phyloP scores from a whole-genome alignment of 2,329 filamentous ascomycete species.

The Juglanconis oblonga region DNA sequence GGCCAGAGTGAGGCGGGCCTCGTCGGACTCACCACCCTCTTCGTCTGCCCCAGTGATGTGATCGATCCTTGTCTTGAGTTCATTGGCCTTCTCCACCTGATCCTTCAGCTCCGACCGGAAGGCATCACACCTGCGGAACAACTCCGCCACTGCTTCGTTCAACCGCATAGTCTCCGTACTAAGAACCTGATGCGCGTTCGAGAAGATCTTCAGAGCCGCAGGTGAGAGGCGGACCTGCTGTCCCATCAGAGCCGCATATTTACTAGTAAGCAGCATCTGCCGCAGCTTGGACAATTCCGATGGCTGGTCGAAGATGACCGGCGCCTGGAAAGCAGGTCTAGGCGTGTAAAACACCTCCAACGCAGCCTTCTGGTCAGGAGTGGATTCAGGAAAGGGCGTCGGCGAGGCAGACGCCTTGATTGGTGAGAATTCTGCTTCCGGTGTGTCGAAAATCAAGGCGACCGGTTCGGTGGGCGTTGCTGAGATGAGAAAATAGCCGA shows the following conservation, averaged over 20 bases:
- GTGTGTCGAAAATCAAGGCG: conserved; percentile 56
- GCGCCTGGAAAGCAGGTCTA: conserved; percentile 64
- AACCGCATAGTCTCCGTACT: conserved; percentile 67
- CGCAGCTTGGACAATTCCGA: conserved; percentile 37
- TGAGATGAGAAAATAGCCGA: conserved; percentile 62
- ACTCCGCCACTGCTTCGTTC: conserved; percentile 66
- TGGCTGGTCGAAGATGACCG: conserved; percentile 52
- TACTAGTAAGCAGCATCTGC: conserved; percentile 55
- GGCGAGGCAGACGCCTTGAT: conserved; percentile 26
- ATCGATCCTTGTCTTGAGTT: conserved; percentile 65
- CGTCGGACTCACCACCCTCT: conserved; percentile 49
- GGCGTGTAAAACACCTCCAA: conserved; percentile 56
- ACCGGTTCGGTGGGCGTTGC: conserved; percentile 57
- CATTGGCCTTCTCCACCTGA: conserved; percentile 64
- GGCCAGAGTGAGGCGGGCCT: conserved; percentile 57
- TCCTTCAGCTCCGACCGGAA: conserved; percentile 65
- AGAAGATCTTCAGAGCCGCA: conserved; percentile 68
- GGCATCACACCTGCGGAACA: conserved; percentile 68
- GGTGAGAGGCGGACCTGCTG: conserved; percentile 69
- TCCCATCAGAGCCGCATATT: conserved; percentile 58
- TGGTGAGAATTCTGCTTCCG: conserved; percentile 45
- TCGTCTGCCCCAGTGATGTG: conserved; percentile 59
- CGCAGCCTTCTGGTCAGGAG: conserved; percentile 29
- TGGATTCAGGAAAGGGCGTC: conserved; percentile 40
- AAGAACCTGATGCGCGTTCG: conserved; percentile 69